Base-by-base conservation (phyloP, 306 rosid genomes). In the apple (Malus domestica) region DNA sequence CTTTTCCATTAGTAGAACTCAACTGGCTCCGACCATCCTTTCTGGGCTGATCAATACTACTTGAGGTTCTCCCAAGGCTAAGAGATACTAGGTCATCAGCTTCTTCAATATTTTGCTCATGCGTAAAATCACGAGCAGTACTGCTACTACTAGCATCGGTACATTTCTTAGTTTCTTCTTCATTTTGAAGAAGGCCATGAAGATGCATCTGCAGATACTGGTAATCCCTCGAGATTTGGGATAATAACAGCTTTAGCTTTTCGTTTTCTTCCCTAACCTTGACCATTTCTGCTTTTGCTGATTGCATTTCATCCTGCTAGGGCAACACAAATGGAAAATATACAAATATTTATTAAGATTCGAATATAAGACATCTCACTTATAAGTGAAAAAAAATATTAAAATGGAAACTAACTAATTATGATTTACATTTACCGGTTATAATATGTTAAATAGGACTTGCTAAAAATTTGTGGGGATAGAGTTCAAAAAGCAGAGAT, bases 251-350 rank as follows among this genome's bases (percentile, higher is more conserved):
- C 76, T 85, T 89, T 54, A 89, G 57, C 73, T 80, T 85, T 62
- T 81, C 75, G 15, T 89, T 89, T 77, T 89, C 93, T 83, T 85
- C 88, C 63, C 71, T 89, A 22, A 72, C 88, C 68, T 78, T 85
- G 2, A 77, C 86, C 84, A 85, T 87, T 78, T 87, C 82, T 2
- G 85, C 87, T 87, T 81, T 76, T 1, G 80, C 77, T 19, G 78
- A 84, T 80, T 79, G 76, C n/a, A 79, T 75, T 62, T 77, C 44
- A 13, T 80, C 83, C 40, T 77, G 83, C 93, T 89, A 60, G 25
- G 68, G 29, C 20, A 65, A 13, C 38, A 27, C 23, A 22, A 12
- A 72, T 49, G 42, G 12, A 18, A 71, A 16, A 67, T 51, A 51
- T 18, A 51, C 20, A 51, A 16, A 51, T 51, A 51, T 51, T 16